Percentiles rank a stretch among this genome's conserved stretches.
phyloP scores from a whole-genome alignment of 495 filamentous ascomycete genomes.

The Trichoderma orchidacearum region DNA sequence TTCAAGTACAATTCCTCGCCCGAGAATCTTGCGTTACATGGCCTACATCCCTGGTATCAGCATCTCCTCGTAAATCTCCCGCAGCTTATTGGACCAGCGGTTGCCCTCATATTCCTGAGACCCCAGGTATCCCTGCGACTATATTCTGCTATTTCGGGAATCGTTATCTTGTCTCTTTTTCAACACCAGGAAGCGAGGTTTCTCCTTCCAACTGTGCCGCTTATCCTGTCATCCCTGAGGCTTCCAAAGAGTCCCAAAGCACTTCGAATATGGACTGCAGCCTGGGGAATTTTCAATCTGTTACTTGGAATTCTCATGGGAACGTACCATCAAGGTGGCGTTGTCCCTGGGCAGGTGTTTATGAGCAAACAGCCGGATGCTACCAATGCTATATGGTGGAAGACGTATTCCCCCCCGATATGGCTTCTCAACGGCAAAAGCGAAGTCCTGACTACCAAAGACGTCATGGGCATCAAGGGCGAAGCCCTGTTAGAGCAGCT shows the following conservation, averaged over 20 bases:
- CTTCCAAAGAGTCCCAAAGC: slow-evolving; percentile 43
- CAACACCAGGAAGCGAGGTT: slow-evolving; percentile 95
- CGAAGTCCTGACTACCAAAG: slow-evolving; percentile 50
- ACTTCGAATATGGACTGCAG: slow-evolving; percentile 41
- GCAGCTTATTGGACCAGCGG: slow-evolving; percentile 80
- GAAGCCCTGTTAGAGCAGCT: slow-evolving; percentile 46
- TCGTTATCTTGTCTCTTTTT: slow-evolving; percentile 66
- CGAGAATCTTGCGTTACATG: slow-evolving; percentile 75
- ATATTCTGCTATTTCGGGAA: slow-evolving; percentile 70
- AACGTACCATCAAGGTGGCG: slow-evolving; percentile 83
- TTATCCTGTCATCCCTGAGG: slow-evolving; percentile 73
- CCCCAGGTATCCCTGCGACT: slow-evolving; percentile 44
- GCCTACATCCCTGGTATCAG: slow-evolving; percentile 83
- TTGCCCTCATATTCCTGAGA: slow-evolving; percentile 49
- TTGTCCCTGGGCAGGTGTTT: slow-evolving; percentile 68
- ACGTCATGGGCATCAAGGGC: slow-evolving; percentile 71
- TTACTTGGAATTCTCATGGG: slow-evolving; percentile 75
- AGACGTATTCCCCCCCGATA: slow-evolving; percentile 85
- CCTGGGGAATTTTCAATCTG: slow-evolving; percentile 78
- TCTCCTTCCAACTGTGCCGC: slow-evolving; percentile 72
- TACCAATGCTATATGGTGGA: slow-evolving; percentile 86
- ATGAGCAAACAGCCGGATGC: slow-evolving; percentile 43
- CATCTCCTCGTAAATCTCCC: slow-evolving; percentile 78
- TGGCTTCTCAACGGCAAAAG: slow-evolving; percentile 79
- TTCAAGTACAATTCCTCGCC: slow-evolving; percentile 69